A percentile compares a stretch with the other conserved stretches of the same genome.
phyloP scores from a whole-genome alignment of 768 basidiomycete genomes.

The Termitomyces sp. region DNA sequence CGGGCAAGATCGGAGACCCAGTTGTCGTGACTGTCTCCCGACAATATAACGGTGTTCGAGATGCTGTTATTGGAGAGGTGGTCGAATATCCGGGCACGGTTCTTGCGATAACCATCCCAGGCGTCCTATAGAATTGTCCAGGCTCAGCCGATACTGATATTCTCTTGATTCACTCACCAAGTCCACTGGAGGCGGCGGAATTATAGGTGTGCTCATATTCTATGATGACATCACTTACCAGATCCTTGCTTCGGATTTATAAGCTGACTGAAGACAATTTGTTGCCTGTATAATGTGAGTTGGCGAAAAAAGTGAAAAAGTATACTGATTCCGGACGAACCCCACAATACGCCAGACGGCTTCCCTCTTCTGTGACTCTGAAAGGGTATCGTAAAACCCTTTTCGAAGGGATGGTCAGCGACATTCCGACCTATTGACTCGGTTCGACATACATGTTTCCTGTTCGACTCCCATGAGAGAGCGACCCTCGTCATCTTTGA shows the following conservation, averaged over 20 bases:
- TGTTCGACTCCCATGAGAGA: conserved; percentile 2
- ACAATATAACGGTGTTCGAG: not conserved
- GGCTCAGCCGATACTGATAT: not conserved
- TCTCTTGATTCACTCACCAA: not conserved
- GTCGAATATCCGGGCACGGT: not conserved
- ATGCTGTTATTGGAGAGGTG: not conserved
- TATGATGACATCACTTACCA: not conserved
- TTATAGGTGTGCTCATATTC: not conserved
- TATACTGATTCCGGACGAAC: not conserved
- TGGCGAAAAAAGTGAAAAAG: not conserved
- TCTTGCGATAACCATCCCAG: conserved; percentile 4
- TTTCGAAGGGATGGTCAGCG: not conserved
- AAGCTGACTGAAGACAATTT: conserved; percentile 2
- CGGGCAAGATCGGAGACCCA: conserved; percentile 4
- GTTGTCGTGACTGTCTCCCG: conserved; percentile 3
- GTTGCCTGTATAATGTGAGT: not conserved
- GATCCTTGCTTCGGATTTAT: not conserved
- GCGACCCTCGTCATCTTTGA: conserved; percentile 1
- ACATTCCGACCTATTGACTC: not conserved
- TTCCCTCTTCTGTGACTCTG: not conserved
- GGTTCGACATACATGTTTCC: not conserved
- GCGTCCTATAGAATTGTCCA: not conserved
- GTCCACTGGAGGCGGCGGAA: not conserved
- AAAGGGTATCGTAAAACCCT: not conserved
- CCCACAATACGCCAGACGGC: conserved; percentile 3